These are phyloP conservation scores for Dipteronia sinensis DNA, from an alignment of 345 rosid genomes.

Conservation along the genomic window DNA sequence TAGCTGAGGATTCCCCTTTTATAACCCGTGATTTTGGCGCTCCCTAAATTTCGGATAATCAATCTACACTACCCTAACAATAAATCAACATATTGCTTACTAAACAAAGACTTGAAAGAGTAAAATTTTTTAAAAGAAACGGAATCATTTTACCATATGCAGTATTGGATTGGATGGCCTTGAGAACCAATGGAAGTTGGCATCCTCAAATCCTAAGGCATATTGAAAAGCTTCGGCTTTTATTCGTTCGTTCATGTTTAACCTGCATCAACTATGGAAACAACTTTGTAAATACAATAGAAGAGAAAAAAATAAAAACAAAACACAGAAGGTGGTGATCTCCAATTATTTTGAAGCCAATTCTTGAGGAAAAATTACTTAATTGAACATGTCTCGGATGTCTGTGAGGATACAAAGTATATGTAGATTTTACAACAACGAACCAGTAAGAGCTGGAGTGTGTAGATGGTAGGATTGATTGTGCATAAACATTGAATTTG, in stretches of 20 bases:
- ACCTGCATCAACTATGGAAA: conserved; percentile 1
- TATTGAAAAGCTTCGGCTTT: too few relatives aligned
- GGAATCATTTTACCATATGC: neutral
- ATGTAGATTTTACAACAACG: conserved; percentile 25
- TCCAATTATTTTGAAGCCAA: conserved; percentile 1
- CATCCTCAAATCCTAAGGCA: neutral
- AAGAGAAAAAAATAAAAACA: neutral
- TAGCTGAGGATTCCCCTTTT: conserved; percentile 20
- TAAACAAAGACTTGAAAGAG: neutral
- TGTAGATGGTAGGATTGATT: neutral
- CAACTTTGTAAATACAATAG: neutral
- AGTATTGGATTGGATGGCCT: neutral
- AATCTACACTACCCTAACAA: neutral
- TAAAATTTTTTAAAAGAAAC: neutral
- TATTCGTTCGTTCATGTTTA: neutral
- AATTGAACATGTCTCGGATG: conserved; percentile 17
- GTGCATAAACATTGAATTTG: conserved; percentile 17
- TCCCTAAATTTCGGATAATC: conserved; percentile 17
- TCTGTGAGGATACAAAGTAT: conserved; percentile 18
- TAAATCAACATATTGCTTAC: neutral
- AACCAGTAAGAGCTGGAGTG: conserved; percentile 14
- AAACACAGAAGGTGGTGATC: neutral
- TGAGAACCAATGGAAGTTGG: neutral
- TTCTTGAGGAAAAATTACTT: conserved; percentile 8
- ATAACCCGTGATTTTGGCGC: conserved; percentile 28